Evolutionary conservation across 805 yeast genomes (phyloP), one percentile per base, ranked within the genome.

Genomic region (Myxozyma neotropica): DNA sequence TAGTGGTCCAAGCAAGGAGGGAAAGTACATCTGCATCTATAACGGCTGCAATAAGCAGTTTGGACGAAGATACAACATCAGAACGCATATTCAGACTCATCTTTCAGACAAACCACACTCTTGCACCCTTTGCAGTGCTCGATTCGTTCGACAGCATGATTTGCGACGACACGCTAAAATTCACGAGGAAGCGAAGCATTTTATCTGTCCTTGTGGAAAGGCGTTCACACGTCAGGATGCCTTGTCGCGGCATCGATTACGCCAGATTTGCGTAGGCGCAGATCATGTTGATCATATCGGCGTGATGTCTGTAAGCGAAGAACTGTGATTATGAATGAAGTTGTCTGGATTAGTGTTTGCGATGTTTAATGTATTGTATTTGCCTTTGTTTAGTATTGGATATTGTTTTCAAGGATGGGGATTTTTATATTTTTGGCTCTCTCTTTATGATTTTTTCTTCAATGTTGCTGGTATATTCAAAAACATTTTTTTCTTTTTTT

Each of bases 81-180:
- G 98, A 63, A 89, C 97, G 0, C 99, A 94, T 73, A 92, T 94
- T 57, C 99, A 94, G 72, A 94, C 99, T 0, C 99, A 94, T 77
- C 75, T 94, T 51, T 86, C 93, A 71, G 99, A 95, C 72, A 78
- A 97, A 64, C 99, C 99, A 0, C 93, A 89, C 74, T 77, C 80
- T 0, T 94, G 99, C 75, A 79, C 77, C 40, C 66, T 63, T 45
- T 94, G 99, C 73, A 81, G 83, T 3, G 89, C 92, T 67, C 82
- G 89, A 39, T 94, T 94, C 76, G 99, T 94, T 24, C 81, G 99
- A 63, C 96, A 93, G 64, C 99, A 94, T 71, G 99, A 94, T 74
- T 78, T 94, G 67, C 83, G 89, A 61, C 82, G 99, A 61, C 99
- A 94, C 70, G 85, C 83, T 66, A 89, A 89, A 71, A 88, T 92